Base-by-base conservation (phyloP, 2,329 filamentous ascomycete species). In the Macroventuria anomochaeta region DNA sequence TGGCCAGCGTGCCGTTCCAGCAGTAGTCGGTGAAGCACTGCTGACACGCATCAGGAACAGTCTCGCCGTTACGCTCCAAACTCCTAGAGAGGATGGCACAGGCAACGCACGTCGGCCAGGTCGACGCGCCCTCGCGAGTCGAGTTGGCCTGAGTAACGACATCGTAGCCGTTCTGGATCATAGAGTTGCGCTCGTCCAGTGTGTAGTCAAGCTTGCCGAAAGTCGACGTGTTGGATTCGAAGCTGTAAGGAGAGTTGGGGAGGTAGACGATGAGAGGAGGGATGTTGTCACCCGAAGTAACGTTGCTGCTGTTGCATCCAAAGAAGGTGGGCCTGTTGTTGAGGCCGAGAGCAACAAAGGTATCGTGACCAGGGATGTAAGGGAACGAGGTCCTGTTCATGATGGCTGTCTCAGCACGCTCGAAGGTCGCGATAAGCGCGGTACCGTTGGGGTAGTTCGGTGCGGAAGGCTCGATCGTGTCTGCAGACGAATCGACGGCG, bases 151-250 rank as follows among this genome's bases (percentile, higher is more conserved):
- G 88, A 0, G 93, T 97, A 2, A 85, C 93, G 15, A 88, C 85
- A 63, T 95, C 85, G 77, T 89, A 95, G 17, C 91, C 93, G 76
- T 99, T 97, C 62, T 84, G 75, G 67, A 99, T 91, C 69, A 96
- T 90, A 58, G 83, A 82, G 71, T 96, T 85, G 58, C 93, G 89
- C 76, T 91, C 76, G 1, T 70, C 75, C 63, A 85, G 76, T 29
- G 83, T 80, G 80, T 93, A 91, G 33, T 76, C 75, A 31, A 86
- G 79, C 55, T 86, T 80, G 10, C 3, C 41, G 72, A 89, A 93
- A 41, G 93, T 97, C 2, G 88, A 89, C 6, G 88, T 82, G 78
- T 97, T 97, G 73, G 87, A 89, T 60, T 81, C 76, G 70, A 83
- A 84, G 39, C 87, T 83, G 76, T 96, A 96, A 1, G 92, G 93